These are phyloP conservation scores for Gelatoporia subvermispora DNA, from an alignment of 768 basidiomycete species.

Conservation along the genomic window DNA sequence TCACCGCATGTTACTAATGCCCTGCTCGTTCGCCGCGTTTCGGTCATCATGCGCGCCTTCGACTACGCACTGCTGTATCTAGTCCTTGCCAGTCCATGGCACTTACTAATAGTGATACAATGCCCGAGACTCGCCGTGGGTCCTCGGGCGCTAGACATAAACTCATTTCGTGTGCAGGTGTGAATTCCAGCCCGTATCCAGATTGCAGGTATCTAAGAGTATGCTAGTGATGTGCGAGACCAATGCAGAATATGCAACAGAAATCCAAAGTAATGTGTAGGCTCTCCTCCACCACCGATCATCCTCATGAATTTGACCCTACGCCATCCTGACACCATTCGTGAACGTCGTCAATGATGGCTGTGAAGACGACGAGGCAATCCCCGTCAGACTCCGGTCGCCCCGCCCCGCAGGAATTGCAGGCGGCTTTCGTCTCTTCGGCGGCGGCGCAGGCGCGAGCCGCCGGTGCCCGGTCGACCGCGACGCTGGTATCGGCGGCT, in stretches of 20 bases:
- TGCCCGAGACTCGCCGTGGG: no score
- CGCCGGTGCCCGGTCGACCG: constrained; percentile 22
- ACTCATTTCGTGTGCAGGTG: no score
- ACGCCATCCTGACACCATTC: no score
- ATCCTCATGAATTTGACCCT: no score
- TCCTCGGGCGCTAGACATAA: no score
- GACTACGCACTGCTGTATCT: no score
- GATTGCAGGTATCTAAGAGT: neutral
- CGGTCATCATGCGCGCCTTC: no score
- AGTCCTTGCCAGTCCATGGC: no score
- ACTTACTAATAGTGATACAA: no score
- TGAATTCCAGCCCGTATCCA: neutral
- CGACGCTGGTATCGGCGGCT: constrained; percentile 6
- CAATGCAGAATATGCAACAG: neutral
- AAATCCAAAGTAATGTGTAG: neutral
- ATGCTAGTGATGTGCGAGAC: neutral
- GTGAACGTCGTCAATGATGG: neutral
- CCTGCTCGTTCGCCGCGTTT: no score
- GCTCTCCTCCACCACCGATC: neutral
- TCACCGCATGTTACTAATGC: no score
- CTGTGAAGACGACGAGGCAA: constrained; percentile 35
- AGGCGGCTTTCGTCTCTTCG: constrained; percentile 66
- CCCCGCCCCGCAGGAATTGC: constrained; percentile 51
- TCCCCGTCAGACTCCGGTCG: constrained; percentile 53
- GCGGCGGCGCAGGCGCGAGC: constrained; percentile 63